Conservation (phyloP, 371 early-diverging fungal species). For the Syncephalis plumigaleata region DNA sequence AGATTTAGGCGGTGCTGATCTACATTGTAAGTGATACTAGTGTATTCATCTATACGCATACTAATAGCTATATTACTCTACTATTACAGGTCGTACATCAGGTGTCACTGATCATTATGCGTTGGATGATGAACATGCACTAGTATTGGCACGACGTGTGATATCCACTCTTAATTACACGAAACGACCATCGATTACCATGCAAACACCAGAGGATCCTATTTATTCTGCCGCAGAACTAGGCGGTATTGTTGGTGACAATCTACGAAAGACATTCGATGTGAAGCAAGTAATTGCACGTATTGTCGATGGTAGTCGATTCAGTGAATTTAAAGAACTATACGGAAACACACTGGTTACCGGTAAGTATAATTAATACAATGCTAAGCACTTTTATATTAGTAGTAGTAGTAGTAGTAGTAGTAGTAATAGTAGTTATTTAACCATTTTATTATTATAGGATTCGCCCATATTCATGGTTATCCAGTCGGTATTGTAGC, state of each 20-base stretch:
- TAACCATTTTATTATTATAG: conserved; percentile 11
- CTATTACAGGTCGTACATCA: conserved; percentile 49
- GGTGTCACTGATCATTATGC: conserved; percentile 96
- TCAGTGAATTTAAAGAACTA: conserved; percentile 90
- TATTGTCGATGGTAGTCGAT: conserved; percentile 85
- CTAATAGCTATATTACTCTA: neutral
- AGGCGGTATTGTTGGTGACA: conserved; percentile 92
- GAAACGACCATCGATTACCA: conserved; percentile 31
- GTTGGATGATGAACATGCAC: conserved; percentile 79
- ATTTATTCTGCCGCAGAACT: conserved; percentile 71
- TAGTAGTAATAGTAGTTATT: neutral
- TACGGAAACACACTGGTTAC: conserved; percentile 90
- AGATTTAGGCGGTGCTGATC: conserved; percentile 92
- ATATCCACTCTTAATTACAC: conserved; percentile 70
- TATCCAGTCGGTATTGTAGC: conserved; percentile 93
- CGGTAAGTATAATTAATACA: conserved; percentile 21
- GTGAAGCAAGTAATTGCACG: conserved; percentile 88
- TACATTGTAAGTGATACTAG: conserved; percentile 61
- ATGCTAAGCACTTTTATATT: neutral
- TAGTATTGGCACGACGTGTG: conserved; percentile 69
- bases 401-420: too few species aligned
- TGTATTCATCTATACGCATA: neutral
- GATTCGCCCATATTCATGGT: conserved; percentile 88
- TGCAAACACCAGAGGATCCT: conserved; percentile 53
- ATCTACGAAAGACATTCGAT: conserved; percentile 81